These are phyloP conservation scores for Helianthus tuberosus DNA, from an alignment of 129 eudicot species.

Conservation along the genomic window DNA sequence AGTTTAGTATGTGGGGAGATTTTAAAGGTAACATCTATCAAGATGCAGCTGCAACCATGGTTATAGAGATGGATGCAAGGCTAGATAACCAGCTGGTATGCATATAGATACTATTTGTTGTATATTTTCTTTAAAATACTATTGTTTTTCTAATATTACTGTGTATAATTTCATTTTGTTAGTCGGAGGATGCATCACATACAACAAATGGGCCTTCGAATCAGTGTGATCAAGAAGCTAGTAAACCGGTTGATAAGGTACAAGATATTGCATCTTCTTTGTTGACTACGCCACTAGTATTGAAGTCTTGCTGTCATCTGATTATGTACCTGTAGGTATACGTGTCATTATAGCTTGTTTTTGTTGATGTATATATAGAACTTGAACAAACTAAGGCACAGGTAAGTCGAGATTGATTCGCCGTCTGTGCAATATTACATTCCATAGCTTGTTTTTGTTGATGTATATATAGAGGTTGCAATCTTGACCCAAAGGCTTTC, in stretches of 20 bases:
- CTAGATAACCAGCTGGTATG: constrained; percentile 66
- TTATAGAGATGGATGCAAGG: constrained; percentile 58
- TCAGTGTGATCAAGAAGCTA: too few relatives aligned
- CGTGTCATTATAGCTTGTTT: neutral
- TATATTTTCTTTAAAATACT: neutral
- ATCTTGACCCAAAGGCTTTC: too few relatives aligned
- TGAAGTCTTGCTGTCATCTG: constrained; percentile 2
- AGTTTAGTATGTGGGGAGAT: constrained; percentile 89
- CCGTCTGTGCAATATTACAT: neutral
- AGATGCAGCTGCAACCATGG: constrained; percentile 58
- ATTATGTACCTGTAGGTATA: neutral
- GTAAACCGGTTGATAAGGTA: too few relatives aligned
- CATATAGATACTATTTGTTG: neutral
- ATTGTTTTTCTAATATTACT: neutral
- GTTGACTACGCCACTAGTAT: too few relatives aligned
- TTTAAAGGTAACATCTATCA: too few relatives aligned
- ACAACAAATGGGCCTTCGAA: too few relatives aligned
- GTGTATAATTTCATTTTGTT: constrained; percentile 6
- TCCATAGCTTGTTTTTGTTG: constrained; percentile 2
- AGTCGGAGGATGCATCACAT: constrained; percentile 93
- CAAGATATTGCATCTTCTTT: too few relatives aligned
- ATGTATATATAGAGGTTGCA: too few relatives aligned
- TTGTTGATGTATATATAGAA: constrained; percentile 73
- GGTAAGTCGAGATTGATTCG: constrained; percentile 36
- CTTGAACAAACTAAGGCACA: constrained; percentile 82